Evolutionary conservation across 768 basidiomycete species (phyloP).

Genomic region (Tulasnella sp.): DNA sequence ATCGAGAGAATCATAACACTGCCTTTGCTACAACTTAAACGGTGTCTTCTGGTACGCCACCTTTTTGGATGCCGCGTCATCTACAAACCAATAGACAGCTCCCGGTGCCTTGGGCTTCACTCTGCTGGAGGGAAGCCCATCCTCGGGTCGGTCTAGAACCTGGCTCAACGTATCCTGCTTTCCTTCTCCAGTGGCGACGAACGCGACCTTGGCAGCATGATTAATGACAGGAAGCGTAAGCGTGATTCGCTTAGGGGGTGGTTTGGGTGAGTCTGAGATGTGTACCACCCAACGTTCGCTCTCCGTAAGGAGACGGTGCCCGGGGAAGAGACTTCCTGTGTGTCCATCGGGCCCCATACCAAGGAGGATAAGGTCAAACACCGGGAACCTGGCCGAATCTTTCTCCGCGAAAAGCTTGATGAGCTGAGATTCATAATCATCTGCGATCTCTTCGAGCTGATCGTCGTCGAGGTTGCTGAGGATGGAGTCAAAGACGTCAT

Average conservation of each 20-base stretch:
- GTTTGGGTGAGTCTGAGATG: conserved; percentile 88
- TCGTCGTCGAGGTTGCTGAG: conserved; percentile 18
- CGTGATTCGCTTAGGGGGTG: conserved; percentile 79
- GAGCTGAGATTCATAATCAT: conserved; percentile 43
- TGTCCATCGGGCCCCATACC: conserved; percentile 98
- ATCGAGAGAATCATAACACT: too few relatives aligned
- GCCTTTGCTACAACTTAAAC: conserved; percentile 6
- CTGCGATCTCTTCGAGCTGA: conserved; percentile 32
- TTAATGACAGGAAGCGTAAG: conserved; percentile 86
- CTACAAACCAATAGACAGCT: conserved; percentile 88
- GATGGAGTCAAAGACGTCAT: neutral
- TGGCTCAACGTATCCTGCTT: conserved; percentile 64
- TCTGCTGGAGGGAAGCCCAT: conserved; percentile 66
- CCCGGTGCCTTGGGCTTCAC: conserved; percentile 72
- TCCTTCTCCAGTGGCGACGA: conserved; percentile 72
- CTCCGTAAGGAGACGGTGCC: conserved; percentile 73
- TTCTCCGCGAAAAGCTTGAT: conserved; percentile 84
- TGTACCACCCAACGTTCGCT: conserved; percentile 90
- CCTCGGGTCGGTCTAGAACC: conserved; percentile 61
- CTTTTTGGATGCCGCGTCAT: conserved; percentile 64
- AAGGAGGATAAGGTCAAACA: conserved; percentile 94
- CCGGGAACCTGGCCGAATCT: conserved; percentile 89
- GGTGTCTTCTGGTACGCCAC: conserved; percentile 33
- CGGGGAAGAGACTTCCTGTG: conserved; percentile 94
- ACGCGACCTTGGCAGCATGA: conserved; percentile 75